These are phyloP conservation scores for Macrotyloma uniflorum DNA, from an alignment of 306 rosid species.

Conservation along the genomic window DNA sequence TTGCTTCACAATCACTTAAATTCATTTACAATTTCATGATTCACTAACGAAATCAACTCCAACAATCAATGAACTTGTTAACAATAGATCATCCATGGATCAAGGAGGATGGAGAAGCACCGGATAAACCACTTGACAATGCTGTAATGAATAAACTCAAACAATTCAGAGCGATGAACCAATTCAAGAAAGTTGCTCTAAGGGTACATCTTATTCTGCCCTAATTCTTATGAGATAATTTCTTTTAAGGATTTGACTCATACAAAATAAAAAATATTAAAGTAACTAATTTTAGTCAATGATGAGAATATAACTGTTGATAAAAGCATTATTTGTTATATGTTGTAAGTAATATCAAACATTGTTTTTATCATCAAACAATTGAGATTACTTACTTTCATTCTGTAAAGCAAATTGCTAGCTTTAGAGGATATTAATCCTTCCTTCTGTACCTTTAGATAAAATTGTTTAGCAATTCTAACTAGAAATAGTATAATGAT, in stretches of 20 bases:
- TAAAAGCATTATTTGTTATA: background rate
- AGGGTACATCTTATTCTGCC: conserved; percentile 35
- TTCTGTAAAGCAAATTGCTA: background rate
- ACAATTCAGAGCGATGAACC: conserved; percentile 72
- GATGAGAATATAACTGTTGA: background rate
- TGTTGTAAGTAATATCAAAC: background rate
- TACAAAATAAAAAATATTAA: too few relatives aligned
- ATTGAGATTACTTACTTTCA: background rate
- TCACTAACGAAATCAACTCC: background rate
- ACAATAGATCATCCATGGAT: conserved; percentile 74
- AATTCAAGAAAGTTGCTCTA: conserved; percentile 51
- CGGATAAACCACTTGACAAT: conserved; percentile 72
- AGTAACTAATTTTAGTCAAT: background rate
- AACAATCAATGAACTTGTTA: background rate
- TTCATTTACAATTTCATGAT: background rate
- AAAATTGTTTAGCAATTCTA: background rate
- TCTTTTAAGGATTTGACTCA: background rate
- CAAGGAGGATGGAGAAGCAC: conserved; percentile 64
- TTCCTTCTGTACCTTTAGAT: background rate
- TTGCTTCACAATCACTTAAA: background rate
- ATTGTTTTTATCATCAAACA: background rate
- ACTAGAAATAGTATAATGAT: background rate
- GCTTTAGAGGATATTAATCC: background rate
- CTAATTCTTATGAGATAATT: background rate
- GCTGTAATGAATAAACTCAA: conserved; percentile 84